A percentile compares a stretch with the other conserved stretches of the same genome.
Conservation (phyloP, 345 rosid genomes). For the Dipteronia dyeriana region DNA sequence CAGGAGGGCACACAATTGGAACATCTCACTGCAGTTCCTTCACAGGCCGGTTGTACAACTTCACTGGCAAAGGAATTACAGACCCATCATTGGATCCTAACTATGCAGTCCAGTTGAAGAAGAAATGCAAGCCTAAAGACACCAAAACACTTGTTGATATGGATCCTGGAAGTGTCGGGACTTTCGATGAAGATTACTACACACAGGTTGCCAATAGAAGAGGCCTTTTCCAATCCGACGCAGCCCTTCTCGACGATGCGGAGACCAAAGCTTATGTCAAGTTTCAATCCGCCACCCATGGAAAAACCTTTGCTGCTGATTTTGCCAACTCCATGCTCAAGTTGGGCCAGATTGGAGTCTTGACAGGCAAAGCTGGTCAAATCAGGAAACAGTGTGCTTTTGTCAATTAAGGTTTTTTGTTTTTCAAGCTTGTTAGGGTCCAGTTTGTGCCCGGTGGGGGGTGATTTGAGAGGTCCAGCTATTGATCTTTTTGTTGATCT, state of each 20-base stretch:
- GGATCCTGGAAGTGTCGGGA: constrained; percentile 62
- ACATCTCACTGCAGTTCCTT: constrained; percentile 39
- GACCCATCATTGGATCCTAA: constrained; percentile 55
- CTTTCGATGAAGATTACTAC: constrained; percentile 51
- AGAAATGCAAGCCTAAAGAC: constrained; percentile 45
- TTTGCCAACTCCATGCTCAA: constrained; percentile 56
- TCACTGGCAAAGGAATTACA: constrained; percentile 49
- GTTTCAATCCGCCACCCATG: constrained; percentile 30
- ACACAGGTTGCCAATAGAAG: constrained; percentile 38
- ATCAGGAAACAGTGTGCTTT: no score
- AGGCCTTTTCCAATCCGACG: no score
- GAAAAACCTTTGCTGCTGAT: constrained; percentile 39
- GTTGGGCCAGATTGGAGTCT: constrained; percentile 45
- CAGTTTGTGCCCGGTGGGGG: no score
- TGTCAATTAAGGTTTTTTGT: no score
- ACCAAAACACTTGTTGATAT: constrained; percentile 33
- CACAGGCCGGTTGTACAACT: constrained; percentile 49
- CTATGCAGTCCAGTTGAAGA: constrained; percentile 46
- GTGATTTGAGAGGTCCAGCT: no score
- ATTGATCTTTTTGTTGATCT: no score
- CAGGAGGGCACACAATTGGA: constrained; percentile 67
- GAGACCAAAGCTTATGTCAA: constrained; percentile 36
- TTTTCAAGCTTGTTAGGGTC: no score
- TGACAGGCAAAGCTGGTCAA: constrained; percentile 52
- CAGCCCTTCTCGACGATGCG: constrained; percentile 48